These are phyloP conservation scores for Spatholobus suberectus DNA, from an alignment of 306 rosid species.

Conservation along the genomic window DNA sequence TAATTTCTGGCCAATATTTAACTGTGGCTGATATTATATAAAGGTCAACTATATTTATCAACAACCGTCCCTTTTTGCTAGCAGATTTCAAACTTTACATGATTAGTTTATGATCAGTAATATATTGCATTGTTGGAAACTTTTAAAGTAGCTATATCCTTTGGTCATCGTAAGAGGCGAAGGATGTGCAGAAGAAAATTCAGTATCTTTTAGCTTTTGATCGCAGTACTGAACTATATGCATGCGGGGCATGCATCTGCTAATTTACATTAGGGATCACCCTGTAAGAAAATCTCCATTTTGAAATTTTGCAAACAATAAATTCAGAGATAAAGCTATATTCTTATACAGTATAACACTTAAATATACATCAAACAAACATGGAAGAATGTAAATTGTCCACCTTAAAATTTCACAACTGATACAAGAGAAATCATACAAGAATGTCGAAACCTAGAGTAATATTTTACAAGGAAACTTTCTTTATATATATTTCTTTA, in stretches of 20 bases:
- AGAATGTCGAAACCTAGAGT: background rate
- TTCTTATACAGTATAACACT: background rate
- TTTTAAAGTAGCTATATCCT: background rate
- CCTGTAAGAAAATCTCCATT: background rate
- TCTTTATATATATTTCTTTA: background rate
- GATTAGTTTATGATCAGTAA: background rate
- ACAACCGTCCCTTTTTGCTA: background rate
- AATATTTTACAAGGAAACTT: background rate
- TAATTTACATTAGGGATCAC: background rate
- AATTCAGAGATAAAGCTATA: background rate
- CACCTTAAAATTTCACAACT: background rate
- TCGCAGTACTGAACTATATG: constrained; percentile 10
- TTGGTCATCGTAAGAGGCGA: background rate
- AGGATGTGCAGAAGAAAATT: constrained; percentile 23
- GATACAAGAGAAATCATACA: background rate
- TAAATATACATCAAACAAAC: background rate
- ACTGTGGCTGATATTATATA: constrained; percentile 45
- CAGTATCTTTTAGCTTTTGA: constrained; percentile 30
- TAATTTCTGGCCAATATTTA: constrained; percentile 46
- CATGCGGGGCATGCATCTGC: constrained; percentile 1
- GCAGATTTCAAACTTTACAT: constrained; percentile 27
- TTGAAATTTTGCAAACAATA: constrained; percentile 5
- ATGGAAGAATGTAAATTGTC: background rate
- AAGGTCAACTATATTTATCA: constrained; percentile 26
- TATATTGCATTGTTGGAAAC: constrained; percentile 31